Conservation (phyloP, 768 basidiomycete species). For the Ephemerocybe angulata region DNA sequence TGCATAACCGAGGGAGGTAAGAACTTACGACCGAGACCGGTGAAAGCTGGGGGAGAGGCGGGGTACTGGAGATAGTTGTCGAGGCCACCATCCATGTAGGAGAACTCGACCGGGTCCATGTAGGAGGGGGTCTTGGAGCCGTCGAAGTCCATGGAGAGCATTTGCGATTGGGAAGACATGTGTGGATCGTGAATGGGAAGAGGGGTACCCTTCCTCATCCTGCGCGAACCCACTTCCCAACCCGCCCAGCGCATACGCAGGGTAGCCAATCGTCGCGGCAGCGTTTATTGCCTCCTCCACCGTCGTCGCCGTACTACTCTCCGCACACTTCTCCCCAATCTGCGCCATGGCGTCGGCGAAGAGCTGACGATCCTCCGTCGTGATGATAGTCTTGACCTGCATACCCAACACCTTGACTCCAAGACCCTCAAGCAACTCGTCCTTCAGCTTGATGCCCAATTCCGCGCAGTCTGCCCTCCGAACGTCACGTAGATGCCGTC, state of each 20-base stretch:
- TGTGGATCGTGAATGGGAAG: constrained; percentile 28
- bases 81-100: constrained; percentile 49
- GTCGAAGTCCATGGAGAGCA: constrained; percentile 48
- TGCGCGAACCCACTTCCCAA: constrained; percentile 96
- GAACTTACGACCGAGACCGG: constrained; percentile 60
- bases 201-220: constrained; percentile 63
- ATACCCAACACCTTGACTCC: constrained; percentile 95
- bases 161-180: constrained; percentile 28
- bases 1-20: constrained; percentile 3
- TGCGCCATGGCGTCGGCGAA: constrained; percentile 93
- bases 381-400: constrained; percentile 95
- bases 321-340: constrained; percentile 94
- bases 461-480: constrained; percentile 95
- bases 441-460: constrained; percentile 96
- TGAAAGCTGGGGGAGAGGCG: constrained; percentile 50
- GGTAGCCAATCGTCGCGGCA: constrained; percentile 83
- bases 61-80: constrained; percentile 66
- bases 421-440: constrained; percentile 85
- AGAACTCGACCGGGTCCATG: constrained; percentile 46
- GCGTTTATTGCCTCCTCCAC: constrained; percentile 80
- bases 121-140: constrained; percentile 45
- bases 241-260: constrained; percentile 96
- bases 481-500: constrained; percentile 99
- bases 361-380: constrained; percentile 92
- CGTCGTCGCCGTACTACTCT: constrained; percentile 85